Evolutionary conservation across 257 asterid genomes (phyloP), one percentile per base, ranked within the genome.

Genomic region (Plantago elongata): DNA sequence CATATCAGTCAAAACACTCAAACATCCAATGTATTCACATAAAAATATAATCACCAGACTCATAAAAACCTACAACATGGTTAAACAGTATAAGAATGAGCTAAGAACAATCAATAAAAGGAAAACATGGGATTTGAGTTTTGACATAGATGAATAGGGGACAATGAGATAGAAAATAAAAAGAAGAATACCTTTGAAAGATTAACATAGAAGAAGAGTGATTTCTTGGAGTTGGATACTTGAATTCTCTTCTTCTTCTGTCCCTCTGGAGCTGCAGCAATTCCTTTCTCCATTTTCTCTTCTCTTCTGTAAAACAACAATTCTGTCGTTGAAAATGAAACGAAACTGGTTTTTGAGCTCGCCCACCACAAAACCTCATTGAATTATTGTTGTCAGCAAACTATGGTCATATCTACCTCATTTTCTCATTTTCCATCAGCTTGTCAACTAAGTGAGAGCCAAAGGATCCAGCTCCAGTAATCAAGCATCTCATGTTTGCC

Each of bases 391-490:
- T n/a, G n/a, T n/a, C n/a, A n/a, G n/a, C n/a, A 66, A 13, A 44
- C 38, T 11, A 3, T 42, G 29, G 43, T 34, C 38, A 29, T 58
- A n/a, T 16, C 55, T 44, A 88, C 98, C 94, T 91, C 96, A 44
- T 91, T 77, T 88, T 84, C 75, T 84, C 98, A 70, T 91, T 81
- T 81, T 83, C 75, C 98, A 91, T 88, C 61, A 91, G 82, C 69
- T 55, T 84, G 81, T 91, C 98, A 22, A 91, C 96, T 18, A 91
- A 80, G 89, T 91, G 98, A 70, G 98, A 91, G 52, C 98, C 98
- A 67, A 90, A 88, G 81, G 88, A 90, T 76, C 98, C 96, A 69
- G 96, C 96, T 62, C 98, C 98, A 29, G 98, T 91, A 42, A 91
- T 71, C 80, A 91, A 73, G 74, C 88, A 86, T 75, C 98, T 84